Conservation (phyloP, 1,284 basidiomycete genomes). For the Cutaneotrichosporon cyanovorans region DNA sequence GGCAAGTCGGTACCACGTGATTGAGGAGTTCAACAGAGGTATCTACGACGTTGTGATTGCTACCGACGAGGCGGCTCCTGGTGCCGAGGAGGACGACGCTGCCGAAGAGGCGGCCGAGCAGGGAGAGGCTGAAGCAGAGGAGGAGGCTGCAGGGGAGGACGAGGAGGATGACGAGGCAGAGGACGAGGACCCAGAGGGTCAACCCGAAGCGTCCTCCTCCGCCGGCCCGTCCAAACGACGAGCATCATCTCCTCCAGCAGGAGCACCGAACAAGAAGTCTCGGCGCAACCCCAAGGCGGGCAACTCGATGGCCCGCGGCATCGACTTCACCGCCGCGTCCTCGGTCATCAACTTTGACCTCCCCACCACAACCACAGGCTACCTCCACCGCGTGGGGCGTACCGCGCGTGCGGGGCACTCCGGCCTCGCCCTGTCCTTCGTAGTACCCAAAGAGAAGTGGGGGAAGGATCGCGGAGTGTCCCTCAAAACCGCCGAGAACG, state of each 20-base stretch:
- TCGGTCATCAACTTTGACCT: conserved; percentile 99
- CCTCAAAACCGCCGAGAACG: conserved; percentile 58
- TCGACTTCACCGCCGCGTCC: conserved; percentile 95
- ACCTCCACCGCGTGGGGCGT: conserved; percentile 92
- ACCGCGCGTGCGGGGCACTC: conserved; percentile 92
- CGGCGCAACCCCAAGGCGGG: conserved; percentile 54
- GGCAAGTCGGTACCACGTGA: conserved; percentile 93
- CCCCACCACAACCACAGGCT: conserved; percentile 77
- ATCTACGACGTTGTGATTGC: conserved; percentile 99
- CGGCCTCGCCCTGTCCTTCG: conserved; percentile 85
- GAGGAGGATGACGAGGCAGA: conserved; percentile 48
- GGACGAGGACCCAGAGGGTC: conserved; percentile 17
- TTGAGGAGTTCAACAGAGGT: conserved; percentile 98
- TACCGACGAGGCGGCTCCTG: conserved; percentile 74
- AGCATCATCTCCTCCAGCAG: conserved; percentile 25
- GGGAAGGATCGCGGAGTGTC: conserved; percentile 59
- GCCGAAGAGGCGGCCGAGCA: conserved; percentile 43
- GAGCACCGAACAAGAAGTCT: conserved; percentile 24
- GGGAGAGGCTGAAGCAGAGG: conserved; percentile 43
- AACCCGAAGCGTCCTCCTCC: conserved; percentile 43
- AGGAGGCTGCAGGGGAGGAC: conserved; percentile 31
- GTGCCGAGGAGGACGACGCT: conserved; percentile 48
- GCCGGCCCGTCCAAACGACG: conserved; percentile 40
- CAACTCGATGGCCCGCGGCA: conserved; percentile 90
- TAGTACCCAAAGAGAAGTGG: conserved; percentile 68